Evolutionary conservation across 106 monocot genomes (phyloP), one percentile per base, ranked within the genome.

Genomic region (Apostasia shenzhenica): DNA sequence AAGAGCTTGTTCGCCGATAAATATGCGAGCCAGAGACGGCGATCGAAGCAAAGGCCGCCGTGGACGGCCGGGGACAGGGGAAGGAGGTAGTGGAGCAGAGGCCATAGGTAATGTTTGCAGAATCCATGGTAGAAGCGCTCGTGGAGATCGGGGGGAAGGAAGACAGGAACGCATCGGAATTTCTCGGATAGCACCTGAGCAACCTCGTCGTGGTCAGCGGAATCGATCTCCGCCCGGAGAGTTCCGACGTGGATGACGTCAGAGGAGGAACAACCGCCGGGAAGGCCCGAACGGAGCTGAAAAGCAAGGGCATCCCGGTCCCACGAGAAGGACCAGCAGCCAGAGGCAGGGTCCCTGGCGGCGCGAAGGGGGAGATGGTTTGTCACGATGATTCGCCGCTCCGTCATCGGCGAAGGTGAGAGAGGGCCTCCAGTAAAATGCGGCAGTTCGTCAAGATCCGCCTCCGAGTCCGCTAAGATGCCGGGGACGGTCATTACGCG

Each of bases 91-190:
- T 85, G 85, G 59, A 78, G 71, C 1, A 85, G 75, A 14, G 85
- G 85, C 85, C 81, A 85, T 8, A 85, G 67, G 47, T 85, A 77
- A 67, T 78, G 78, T 57, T 85, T 85, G 68, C 85, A 85, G 68
- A 85, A 81, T 6, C 81, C 78, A n/a, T 85, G 81, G 64, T 85
- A 85, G 75, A 78, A 85, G 1, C 57, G 48, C 42, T 68, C 10
- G 78, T 81, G 68, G 49, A 65, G n/a, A 1, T 81, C 78, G 13
- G 67, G n/a, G 8, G 71, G 69, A 1, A 85, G 52, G 69, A 81
- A 79, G 39, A 85, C 81, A 3, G 85, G 78, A 14, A 78, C 53
- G 73, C 78, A 81, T 38, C 70, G 75, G 85, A 81, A 85, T 14
- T 12, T 39, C 3, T 52, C 41, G 67, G 68, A 69, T 41, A 76